phyloP scores from a whole-genome alignment of 345 rosid genomes.

The Cochlearia excelsa region DNA sequence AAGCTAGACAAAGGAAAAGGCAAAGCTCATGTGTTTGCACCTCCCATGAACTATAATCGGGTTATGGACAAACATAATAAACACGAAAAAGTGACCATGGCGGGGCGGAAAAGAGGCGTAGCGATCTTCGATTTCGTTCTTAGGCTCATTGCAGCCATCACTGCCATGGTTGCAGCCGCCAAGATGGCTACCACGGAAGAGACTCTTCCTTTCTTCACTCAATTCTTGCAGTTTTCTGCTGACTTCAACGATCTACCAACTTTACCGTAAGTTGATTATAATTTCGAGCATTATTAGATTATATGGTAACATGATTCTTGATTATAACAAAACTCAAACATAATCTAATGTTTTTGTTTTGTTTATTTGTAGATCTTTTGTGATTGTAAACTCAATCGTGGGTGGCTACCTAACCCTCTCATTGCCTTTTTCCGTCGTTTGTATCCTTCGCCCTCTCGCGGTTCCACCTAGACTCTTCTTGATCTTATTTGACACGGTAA shows the following conservation, averaged over 20 bases:
- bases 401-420: constrained; percentile 68
- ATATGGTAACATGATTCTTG: not conserved
- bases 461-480: constrained; percentile 55
- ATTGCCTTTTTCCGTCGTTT: constrained; percentile 65
- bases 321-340: not conserved
- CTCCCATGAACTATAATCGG: constrained; percentile 32
- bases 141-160: constrained; percentile 56
- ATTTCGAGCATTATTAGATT: too few species aligned
- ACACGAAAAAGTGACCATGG: constrained; percentile 26
- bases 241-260: constrained; percentile 77
- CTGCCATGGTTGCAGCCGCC: constrained; percentile 62
- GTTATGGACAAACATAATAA: constrained; percentile 33
- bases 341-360: not conserved
- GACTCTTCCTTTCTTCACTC: constrained; percentile 30
- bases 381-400: constrained; percentile 58
- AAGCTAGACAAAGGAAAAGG: constrained; percentile 40
- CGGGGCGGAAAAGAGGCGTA: constrained; percentile 53
- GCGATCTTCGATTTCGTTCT: constrained; percentile 67
- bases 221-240: constrained; percentile 87
- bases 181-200: constrained; percentile 72
- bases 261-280: constrained; percentile 40
- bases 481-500: constrained; percentile 60
- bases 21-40: constrained; percentile 39
- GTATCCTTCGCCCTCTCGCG: constrained; percentile 63
- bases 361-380: constrained; percentile 49